Base-by-base conservation (phyloP, 108 stramenopile species). In the Asterionellopsis glacialis region DNA sequence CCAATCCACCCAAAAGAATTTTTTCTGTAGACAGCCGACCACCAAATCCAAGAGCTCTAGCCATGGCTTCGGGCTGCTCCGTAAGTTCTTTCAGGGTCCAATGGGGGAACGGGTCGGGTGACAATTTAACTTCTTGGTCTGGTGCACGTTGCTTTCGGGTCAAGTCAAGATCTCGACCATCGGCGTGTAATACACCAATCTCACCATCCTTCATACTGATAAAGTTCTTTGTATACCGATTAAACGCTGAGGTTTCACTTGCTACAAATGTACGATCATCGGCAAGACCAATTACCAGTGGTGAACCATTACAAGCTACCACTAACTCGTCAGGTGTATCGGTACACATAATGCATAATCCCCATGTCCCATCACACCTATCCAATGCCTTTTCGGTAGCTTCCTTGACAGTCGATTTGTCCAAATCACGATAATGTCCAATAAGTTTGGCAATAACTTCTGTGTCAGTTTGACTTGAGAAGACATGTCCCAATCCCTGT, bases 201-300 rank as follows among this genome's bases (percentile, higher is more conserved):
- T 98, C 98, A 47, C 98, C 98, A 76, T 98, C 97, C 68, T 96
- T 95, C 94, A 99, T 92, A 53, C 90, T 91, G 62, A 98, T 96
- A 59, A 97, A 98, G 41, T 96, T 95, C 70, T 98, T 96, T 15
- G 99, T 98, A 87, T 97, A 93, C 44, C 96, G 75, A 65, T 94
- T 96, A 77, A 99, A 97, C 9, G 99, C 99, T 5, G 96, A 86
- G 0, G 97, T 97, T 73, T 99, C 99, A 19, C 89, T 91, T 24
- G 99, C 99, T 47, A 99, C 80, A 68, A 91, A 95, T 47, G 90
- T 96, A 15, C 94, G 79, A 53, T 96, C 95, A 57, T 87, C 79
- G 11, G 76, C 89, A 42, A 99, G 76, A 23, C 99, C 99, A 70
- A 99, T 95, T 14, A 96, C 93, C 65, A 99, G 72, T 11, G 99